phyloP scores from a whole-genome alignment of 1,139 yeast species.

The Protomyces inundatus region DNA sequence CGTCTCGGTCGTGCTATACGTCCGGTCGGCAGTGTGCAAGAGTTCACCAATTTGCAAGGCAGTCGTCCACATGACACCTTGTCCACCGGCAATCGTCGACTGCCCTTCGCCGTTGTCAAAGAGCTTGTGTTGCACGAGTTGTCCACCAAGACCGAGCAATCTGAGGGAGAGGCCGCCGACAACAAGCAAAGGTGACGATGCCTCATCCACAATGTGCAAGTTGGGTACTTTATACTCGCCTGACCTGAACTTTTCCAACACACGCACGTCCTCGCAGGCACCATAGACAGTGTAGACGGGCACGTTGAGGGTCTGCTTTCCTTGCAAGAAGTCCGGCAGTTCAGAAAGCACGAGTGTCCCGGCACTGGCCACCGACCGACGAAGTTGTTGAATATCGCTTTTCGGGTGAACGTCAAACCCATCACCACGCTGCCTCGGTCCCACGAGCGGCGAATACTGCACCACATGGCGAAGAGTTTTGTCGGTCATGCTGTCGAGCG shows the following conservation, averaged over 20 bases:
- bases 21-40: slow-evolving; percentile 46
- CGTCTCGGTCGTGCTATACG: slow-evolving; percentile 46
- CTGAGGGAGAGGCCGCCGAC: slow-evolving; percentile 48
- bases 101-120: slow-evolving; percentile 59
- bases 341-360: slow-evolving; percentile 44
- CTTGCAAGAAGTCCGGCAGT: slow-evolving; percentile 49
- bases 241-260: slow-evolving; percentile 55
- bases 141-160: slow-evolving; percentile 68
- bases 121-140: slow-evolving; percentile 59
- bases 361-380: slow-evolving; percentile 37
- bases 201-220: slow-evolving; percentile 58
- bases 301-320: slow-evolving; percentile 47
- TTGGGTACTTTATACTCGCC: slow-evolving; percentile 55
- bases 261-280: slow-evolving; percentile 66
- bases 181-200: slow-evolving; percentile 37
- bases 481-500: slow-evolving; percentile 49
- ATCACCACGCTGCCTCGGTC: slow-evolving; percentile 9
- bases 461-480: slow-evolving; percentile 54
- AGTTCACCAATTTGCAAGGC: slow-evolving; percentile 64
- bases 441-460: slow-evolving; percentile 55
- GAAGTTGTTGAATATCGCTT: slow-evolving; percentile 41
- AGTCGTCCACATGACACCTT: slow-evolving; percentile 73
- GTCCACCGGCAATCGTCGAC: slow-evolving; percentile 56
- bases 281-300: slow-evolving; percentile 77
- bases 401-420: slow-evolving; percentile 35